Conservation (phyloP, 345 rosid species). For the Erodium maritimum region DNA sequence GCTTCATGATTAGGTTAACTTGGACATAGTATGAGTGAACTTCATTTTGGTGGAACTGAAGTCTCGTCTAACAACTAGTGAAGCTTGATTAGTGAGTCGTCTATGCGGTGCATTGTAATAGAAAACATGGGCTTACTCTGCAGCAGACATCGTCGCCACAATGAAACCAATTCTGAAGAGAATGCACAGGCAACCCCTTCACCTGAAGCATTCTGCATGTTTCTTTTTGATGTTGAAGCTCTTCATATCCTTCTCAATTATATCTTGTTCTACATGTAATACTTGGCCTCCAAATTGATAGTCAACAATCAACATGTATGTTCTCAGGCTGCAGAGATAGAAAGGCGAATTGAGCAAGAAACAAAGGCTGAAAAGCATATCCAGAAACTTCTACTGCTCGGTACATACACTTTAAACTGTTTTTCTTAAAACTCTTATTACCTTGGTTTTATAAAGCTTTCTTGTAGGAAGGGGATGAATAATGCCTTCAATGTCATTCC, state of each 20-base stretch:
- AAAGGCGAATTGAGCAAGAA: conserved; percentile 92
- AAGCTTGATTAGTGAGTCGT: conserved; percentile 24
- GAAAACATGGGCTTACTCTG: conserved; percentile 83
- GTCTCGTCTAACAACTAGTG: conserved; percentile 10
- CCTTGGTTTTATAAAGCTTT: not conserved
- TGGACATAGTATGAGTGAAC: not conserved
- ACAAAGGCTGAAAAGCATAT: conserved; percentile 90
- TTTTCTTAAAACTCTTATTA: not conserved
- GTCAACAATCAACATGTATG: not conserved
- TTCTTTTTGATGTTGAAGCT: not conserved
- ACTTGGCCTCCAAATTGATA: not conserved
- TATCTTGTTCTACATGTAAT: not conserved
- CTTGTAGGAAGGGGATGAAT: not conserved
- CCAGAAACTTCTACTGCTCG: conserved; percentile 86
- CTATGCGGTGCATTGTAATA: conserved; percentile 33
- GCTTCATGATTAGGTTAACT: not conserved
- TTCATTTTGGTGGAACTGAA: conserved; percentile 7
- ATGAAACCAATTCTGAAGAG: conserved; percentile 66
- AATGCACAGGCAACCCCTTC: conserved; percentile 52
- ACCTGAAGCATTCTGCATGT: not conserved
- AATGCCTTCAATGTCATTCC: not conserved
- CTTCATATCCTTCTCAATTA: not conserved
- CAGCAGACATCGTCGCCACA: conserved; percentile 51
- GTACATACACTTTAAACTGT: conserved; percentile 15
- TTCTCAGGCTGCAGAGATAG: conserved; percentile 76